phyloP scores from a whole-genome alignment of 179 eudicot species.

The Heliamphora pulchella region DNA sequence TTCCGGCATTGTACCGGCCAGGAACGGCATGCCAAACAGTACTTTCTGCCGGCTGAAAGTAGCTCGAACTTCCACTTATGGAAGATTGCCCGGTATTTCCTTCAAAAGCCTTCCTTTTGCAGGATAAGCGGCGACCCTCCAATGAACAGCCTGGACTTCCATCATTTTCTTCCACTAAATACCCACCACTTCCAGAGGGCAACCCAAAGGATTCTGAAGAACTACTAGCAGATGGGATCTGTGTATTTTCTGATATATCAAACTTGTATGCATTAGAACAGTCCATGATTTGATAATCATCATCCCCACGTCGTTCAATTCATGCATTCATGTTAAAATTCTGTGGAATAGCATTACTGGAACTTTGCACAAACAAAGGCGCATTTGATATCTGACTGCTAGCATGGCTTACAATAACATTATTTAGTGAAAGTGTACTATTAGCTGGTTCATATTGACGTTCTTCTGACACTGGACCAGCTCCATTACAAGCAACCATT shows the following conservation, averaged over 20 bases:
- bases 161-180: constrained; percentile 43
- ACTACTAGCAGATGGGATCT: constrained; percentile 31
- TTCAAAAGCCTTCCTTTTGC: constrained; percentile 76
- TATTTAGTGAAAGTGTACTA: constrained; percentile 30
- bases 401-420: constrained; percentile 35
- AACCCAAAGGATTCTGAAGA: constrained; percentile 45
- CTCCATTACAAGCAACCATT: constrained; percentile 17
- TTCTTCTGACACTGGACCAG: constrained; percentile 32
- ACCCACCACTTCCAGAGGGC: constrained; percentile 45
- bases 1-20: constrained; percentile 30
- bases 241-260: constrained; percentile 28
- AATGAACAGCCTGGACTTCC: constrained; percentile 45
- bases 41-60: constrained; percentile 37
- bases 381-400: constrained; percentile 28
- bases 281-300: constrained; percentile 32
- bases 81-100: constrained; percentile 66
- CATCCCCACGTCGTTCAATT: constrained; percentile 27
- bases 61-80: constrained; percentile 39
- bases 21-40: constrained; percentile 43
- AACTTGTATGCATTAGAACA: constrained; percentile 33
- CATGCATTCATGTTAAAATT: constrained; percentile 37
- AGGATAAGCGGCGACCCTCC: constrained; percentile 57
- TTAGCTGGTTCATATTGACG: constrained; percentile 36
- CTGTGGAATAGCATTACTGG: constrained; percentile 34
- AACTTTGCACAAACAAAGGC: constrained; percentile 34